Conservation (phyloP, 805 yeast species). For the Yarrowia sp. region DNA sequence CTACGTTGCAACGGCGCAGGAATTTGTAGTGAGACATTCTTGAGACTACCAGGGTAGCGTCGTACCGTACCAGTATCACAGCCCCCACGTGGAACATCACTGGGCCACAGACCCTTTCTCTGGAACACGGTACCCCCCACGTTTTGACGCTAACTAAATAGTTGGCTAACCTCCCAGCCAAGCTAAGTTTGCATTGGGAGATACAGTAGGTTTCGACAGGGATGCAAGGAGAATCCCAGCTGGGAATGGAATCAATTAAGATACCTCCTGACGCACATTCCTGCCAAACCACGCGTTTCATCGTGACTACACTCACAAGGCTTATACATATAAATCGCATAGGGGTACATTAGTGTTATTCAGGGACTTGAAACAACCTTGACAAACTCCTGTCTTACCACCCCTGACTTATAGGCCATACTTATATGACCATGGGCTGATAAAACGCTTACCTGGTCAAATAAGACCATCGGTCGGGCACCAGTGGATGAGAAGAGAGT, state of each 20-base stretch:
- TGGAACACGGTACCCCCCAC: too few species aligned
- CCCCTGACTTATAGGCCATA: too few species aligned
- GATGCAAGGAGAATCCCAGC: background rate
- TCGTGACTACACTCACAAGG: slow-evolving; percentile 4
- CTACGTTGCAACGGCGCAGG: too few species aligned
- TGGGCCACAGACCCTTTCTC: too few species aligned
- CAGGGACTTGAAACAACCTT: background rate
- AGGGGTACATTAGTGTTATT: background rate
- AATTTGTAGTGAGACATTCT: too few species aligned
- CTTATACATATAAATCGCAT: background rate
- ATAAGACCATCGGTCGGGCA: background rate
- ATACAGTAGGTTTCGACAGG: background rate
- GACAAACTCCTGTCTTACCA: too few species aligned
- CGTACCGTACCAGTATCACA: too few species aligned
- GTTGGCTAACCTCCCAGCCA: background rate
- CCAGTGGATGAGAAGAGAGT: background rate
- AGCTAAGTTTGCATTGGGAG: background rate
- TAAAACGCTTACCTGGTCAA: background rate
- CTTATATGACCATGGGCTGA: too few species aligned
- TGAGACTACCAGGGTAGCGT: too few species aligned
- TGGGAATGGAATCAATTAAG: slow-evolving; percentile 6
- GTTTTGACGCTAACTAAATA: background rate
- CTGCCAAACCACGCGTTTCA: slow-evolving; percentile 12
- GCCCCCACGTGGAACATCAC: too few species aligned
- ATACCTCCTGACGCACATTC: slow-evolving; percentile 7